Evolutionary conservation across 1,139 yeast species (phyloP).

Genomic region (Kodamaea sp.): DNA sequence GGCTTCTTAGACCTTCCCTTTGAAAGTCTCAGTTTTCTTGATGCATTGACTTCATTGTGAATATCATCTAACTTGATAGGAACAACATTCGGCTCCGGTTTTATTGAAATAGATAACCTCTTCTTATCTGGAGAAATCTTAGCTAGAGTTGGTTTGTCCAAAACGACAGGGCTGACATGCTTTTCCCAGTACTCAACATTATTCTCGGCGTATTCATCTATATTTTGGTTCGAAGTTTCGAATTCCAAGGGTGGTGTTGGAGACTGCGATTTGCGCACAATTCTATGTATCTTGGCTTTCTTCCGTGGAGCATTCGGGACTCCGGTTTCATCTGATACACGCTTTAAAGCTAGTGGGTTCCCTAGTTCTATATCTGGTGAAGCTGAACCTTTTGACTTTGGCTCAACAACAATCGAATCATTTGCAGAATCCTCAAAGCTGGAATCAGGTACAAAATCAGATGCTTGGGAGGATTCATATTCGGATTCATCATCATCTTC

Average conservation of each 20-base stretch:
- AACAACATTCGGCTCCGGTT: slow-evolving; percentile 5
- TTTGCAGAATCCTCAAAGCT: slow-evolving; percentile 5
- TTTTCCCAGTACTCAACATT: slow-evolving; percentile 30
- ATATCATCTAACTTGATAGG: slow-evolving; percentile 15
- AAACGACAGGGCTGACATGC: slow-evolving; percentile 13
- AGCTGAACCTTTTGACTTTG: no score
- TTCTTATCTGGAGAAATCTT: background rate
- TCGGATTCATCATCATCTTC: slow-evolving; percentile 1
- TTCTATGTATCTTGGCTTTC: slow-evolving; percentile 5
- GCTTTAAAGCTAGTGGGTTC: slow-evolving; percentile 1
- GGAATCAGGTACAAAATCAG: slow-evolving; percentile 8
- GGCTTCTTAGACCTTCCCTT: slow-evolving; percentile 4
- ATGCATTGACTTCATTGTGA: slow-evolving; percentile 1
- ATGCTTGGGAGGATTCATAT: slow-evolving; percentile 1
- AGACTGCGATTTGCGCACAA: slow-evolving; percentile 6
- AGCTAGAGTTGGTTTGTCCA: slow-evolving; percentile 4
- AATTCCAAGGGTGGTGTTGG: slow-evolving; percentile 17
- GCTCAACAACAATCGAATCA: background rate
- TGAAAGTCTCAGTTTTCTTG: slow-evolving; percentile 1
- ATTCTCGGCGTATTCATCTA: slow-evolving; percentile 40
- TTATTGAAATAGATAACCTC: background rate
- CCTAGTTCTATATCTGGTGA: background rate
- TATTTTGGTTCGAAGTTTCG: slow-evolving; percentile 33
- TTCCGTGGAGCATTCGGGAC: background rate
- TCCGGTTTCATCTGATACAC: background rate